Conservation (phyloP, 176 grass and related monocot genomes). For the Ananas comosus region DNA sequence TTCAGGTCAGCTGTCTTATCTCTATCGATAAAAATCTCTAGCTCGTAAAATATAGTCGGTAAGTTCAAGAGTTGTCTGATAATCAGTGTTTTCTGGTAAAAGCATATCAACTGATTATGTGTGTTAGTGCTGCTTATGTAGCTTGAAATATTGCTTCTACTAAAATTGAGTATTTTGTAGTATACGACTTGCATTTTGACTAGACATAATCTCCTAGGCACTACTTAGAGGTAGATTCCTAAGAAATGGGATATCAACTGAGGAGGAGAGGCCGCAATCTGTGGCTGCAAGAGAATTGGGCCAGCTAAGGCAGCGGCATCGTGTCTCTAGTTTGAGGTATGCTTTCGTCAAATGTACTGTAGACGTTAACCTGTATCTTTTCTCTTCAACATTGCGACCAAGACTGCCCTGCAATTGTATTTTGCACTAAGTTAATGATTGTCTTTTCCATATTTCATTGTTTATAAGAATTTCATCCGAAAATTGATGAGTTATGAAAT, state of each 20-base stretch:
- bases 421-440: neutral
- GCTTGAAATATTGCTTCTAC: neutral
- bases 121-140: neutral
- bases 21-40: neutral
- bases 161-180: neutral
- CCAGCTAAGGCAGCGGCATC: slow-evolving; percentile 78
- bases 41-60: neutral
- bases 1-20: slow-evolving; percentile 43
- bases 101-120: neutral
- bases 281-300: slow-evolving; percentile 75
- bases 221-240: slow-evolving; percentile 89
- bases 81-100: neutral
- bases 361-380: neutral
- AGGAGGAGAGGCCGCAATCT: slow-evolving; percentile 61
- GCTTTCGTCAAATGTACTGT: neutral
- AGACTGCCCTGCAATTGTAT: neutral
- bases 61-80: neutral
- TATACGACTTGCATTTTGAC: neutral
- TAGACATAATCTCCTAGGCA: slow-evolving; percentile 31
- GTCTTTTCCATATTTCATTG: too few species aligned
- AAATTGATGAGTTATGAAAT: too few species aligned
- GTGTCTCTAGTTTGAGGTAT: slow-evolving; percentile 57
- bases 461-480: too few species aligned
- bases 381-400: neutral
- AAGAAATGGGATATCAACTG: slow-evolving; percentile 36